Base-by-base conservation (phyloP, 139 green algal genomes). In the Nannochloris sp. region DNA sequence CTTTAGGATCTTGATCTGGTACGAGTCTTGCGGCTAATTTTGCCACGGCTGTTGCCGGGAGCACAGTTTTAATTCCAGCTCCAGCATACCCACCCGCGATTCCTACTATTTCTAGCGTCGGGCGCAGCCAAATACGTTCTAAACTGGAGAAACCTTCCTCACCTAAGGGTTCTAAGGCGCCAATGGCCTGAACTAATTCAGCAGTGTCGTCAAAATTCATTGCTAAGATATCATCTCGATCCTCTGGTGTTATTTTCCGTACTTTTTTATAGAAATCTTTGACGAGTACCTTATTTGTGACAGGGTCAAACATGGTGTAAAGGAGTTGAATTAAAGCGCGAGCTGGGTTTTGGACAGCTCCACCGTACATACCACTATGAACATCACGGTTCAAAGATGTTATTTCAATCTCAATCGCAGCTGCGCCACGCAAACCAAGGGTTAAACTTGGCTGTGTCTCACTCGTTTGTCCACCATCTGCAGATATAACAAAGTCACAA, bases 31-130 rank as follows among this genome's bases (percentile, higher is more conserved):
- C 80, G 4, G 73, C 73, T 5, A 91, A 58, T 74, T 91, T 91
- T 44, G 77, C 85, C 19, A 51, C 66, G 9, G 81, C 81, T 3
- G 31, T 56, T 8, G 61, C 37, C 0, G 85, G 81, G 3, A 91
- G 66, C 38, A 91, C 74, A 9, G 85, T 91, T 70, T 91, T 91
- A 56, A 91, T 81, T 54, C 81, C 83, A 54, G 71, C 60, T 0
- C 81, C 80, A 14, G 42, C n/a, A 53, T 62, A 72, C 6, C 79
- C 47, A 13, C 37, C 36, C 51, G 45, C 48, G 60, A 85, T 75
- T 34, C 83, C 83, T 10, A 89, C 81, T 12, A 90, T 69, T 61
- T 91, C 83, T 6, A 86, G 63, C 10, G 81, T 91, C 19, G 83
- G 83, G 19, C 84, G 63, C 44, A 81, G 56, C 35, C 61, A 87